These are phyloP conservation scores for Aotearoamyces nothofagi DNA, from an alignment of 2,329 filamentous ascomycete genomes.

Conservation along the genomic window DNA sequence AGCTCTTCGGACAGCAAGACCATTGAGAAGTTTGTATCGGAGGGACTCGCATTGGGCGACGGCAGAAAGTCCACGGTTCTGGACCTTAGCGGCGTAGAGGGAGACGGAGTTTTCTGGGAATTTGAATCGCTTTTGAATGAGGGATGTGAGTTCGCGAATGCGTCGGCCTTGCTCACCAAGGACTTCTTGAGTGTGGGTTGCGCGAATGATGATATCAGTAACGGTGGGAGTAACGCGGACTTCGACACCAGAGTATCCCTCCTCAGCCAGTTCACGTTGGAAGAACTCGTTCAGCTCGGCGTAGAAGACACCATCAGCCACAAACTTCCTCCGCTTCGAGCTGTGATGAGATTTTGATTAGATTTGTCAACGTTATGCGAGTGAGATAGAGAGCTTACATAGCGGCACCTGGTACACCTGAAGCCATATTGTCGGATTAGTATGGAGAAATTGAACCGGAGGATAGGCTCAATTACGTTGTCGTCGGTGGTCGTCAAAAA, in stretches of 20 bases:
- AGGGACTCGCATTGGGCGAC: slow-evolving; percentile 99
- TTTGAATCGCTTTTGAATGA: slow-evolving; percentile 99
- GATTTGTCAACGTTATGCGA: no score
- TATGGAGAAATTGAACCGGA: slow-evolving; percentile 15
- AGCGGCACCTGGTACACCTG: slow-evolving; percentile 20
- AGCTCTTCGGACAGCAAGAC: slow-evolving; percentile 92
- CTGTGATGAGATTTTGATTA: slow-evolving; percentile 31
- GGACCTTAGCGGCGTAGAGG: slow-evolving; percentile 99
- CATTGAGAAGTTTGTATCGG: slow-evolving; percentile 99
- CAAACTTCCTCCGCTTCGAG: slow-evolving; percentile 89
- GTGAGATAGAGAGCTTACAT: slow-evolving; percentile 17
- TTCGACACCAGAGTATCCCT: slow-evolving; percentile 99
- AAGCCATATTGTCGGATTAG: slow-evolving; percentile 21
- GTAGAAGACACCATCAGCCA: slow-evolving; percentile 99
- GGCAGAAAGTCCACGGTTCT: slow-evolving; percentile 98
- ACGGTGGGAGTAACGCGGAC: slow-evolving; percentile 99
- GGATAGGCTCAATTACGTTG: slow-evolving; percentile 12
- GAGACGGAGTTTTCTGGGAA: slow-evolving; percentile 99
- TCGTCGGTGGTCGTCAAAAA: slow-evolving; percentile 14
- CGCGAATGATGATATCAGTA: slow-evolving; percentile 99
- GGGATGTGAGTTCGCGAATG: slow-evolving; percentile 98
- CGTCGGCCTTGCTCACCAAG: slow-evolving; percentile 99
- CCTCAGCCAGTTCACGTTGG: slow-evolving; percentile 99
- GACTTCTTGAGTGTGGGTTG: slow-evolving; percentile 99
- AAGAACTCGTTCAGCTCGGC: slow-evolving; percentile 99